Evolutionary conservation across 1,284 basidiomycete genomes (phyloP), one percentile per base, ranked within the genome.

Genomic region (Trametes polyzona): DNA sequence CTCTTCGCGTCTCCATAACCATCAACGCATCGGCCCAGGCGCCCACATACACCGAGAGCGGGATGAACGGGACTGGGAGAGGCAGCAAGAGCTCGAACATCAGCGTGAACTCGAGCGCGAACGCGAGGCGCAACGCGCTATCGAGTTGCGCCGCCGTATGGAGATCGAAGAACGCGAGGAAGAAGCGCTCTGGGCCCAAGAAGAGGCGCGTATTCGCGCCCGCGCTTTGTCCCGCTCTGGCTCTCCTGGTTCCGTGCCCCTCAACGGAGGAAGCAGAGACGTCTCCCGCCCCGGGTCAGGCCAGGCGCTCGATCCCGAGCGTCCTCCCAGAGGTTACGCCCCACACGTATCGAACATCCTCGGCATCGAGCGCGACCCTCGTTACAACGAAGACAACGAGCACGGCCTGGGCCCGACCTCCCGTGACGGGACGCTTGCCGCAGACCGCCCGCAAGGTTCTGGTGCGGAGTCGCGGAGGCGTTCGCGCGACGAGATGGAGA

Each of bases 1-100:
- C 17, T 51, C 52, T 17, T 58, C 59, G 52, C 75, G 76, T 57
- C 69, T 81, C 39, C 88, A 90, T 69, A 77, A 77, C 61, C 87
- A 89, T 69, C 87, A 88, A 71, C 83, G 85, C 57, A 67, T 86
- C 62, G 87, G 84, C 4, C 85, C 86, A 41, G 84, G 78, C 7
- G 78, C 83, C 24, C 83, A 80, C 63, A 78, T 86, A 39, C 80
- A 80, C 61, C 68, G 69, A 27, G 68, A 68, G 41, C 74, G 80
- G 57, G 78, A 80, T 55, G 78, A 82, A 41, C 72, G 76, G 52
- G 76, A 78, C 47, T 74, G 75, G 57, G 77, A 81, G 54, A 57
- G 72, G 8, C 72, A 71, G 41, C 70, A 71, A 41, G 78, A 81
- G 27, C 73, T 74, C 50, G 77, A 82, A 60, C 74, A 76, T 62